Evolutionary conservation across 2,329 filamentous ascomycete genomes (phyloP).

Genomic region (Chrysosporium queenslandicum): DNA sequence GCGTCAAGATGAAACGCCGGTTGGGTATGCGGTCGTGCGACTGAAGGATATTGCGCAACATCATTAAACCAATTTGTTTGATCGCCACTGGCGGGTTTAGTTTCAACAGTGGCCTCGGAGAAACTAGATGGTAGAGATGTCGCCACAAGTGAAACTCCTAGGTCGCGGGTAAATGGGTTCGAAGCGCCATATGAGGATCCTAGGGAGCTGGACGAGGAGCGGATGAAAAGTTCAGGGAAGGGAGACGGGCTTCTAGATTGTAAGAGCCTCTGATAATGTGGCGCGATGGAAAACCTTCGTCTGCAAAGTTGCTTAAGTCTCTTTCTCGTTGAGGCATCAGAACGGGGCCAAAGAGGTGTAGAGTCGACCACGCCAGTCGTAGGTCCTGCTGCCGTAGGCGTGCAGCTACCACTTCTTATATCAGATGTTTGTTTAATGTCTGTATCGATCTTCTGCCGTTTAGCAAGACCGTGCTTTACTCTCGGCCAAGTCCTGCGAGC

Average conservation of each 20-base stretch:
- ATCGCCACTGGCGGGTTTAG: slow-evolving; percentile 11
- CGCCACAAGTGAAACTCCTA: slow-evolving; percentile 37
- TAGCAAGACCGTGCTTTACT: slow-evolving; percentile 28
- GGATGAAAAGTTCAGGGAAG: slow-evolving; percentile 35
- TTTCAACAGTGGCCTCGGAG: slow-evolving; percentile 22
- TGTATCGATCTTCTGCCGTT: slow-evolving; percentile 2
- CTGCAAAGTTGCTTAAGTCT: slow-evolving; percentile 52
- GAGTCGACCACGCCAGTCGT: slow-evolving; percentile 22
- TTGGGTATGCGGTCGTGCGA: neutral
- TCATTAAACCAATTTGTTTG: slow-evolving; percentile 28
- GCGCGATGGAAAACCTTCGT: slow-evolving; percentile 51
- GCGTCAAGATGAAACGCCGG: slow-evolving; percentile 8
- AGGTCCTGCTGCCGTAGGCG: no score
- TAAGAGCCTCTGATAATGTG: slow-evolving; percentile 55
- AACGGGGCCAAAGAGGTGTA: slow-evolving; percentile 45
- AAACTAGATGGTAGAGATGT: slow-evolving; percentile 33
- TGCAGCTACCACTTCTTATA: slow-evolving; percentile 36
- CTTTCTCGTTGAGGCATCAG: slow-evolving; percentile 49
- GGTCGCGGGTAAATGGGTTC: slow-evolving; percentile 36
- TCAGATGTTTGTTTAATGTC: slow-evolving; percentile 19
- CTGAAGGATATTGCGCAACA: neutral
- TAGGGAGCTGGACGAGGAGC: slow-evolving; percentile 23
- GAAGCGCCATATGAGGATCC: slow-evolving; percentile 20
- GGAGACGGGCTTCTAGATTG: slow-evolving; percentile 53
- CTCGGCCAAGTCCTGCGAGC: slow-evolving; percentile 52